Base-by-base conservation (phyloP, 129 eudicot genomes). In the Escallonia rubra region DNA sequence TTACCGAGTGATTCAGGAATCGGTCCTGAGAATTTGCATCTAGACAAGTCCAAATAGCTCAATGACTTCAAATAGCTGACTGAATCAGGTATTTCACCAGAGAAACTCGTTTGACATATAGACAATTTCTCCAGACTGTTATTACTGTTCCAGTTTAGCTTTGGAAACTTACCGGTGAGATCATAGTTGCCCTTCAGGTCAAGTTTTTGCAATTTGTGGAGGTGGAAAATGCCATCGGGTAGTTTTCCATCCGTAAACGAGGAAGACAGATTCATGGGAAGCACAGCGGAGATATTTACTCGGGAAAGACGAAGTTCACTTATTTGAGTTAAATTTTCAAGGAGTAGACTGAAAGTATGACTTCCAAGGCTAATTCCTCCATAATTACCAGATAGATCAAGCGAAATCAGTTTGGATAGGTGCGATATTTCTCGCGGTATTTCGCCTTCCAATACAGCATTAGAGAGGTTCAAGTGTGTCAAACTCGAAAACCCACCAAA, bases 31-130 rank as follows among this genome's bases (percentile, higher is more conserved):
- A 82, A 70, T 3, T 70, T 54, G 64, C 77, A 77, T 0, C 0
- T 2, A 8, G 54, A 60, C 48, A 77, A 65, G 46, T 45, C 46
- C 59, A 78, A 70, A 9, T 1, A 0, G 6, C 43, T 55, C 10
- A 82, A 71, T 3, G 67, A 68, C 57, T 65, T 49, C 7, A 82
- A 60, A 56, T 63, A 40, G 42, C 76, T 74, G 52, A 78, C 59
- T 2, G 79, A 82, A 34, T 71, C 43, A 1, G 79, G 79, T 41
- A 78, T 2, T 68, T 15, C 63, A 42, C 78, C 81, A 10, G 67
- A 66, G 4, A 73, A 13, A 43, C 41, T 13, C 10, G 74, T 69
- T 6, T 8, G 0, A 2, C 59, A 41, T 8, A 82, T 58, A 46
- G 45, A 66, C 45, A 82, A 64, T 16, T 2, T 4, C 41, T 9